These are phyloP conservation scores for Epichloe coenophiala DNA, from an alignment of 2,329 filamentous ascomycete species.

Conservation along the genomic window DNA sequence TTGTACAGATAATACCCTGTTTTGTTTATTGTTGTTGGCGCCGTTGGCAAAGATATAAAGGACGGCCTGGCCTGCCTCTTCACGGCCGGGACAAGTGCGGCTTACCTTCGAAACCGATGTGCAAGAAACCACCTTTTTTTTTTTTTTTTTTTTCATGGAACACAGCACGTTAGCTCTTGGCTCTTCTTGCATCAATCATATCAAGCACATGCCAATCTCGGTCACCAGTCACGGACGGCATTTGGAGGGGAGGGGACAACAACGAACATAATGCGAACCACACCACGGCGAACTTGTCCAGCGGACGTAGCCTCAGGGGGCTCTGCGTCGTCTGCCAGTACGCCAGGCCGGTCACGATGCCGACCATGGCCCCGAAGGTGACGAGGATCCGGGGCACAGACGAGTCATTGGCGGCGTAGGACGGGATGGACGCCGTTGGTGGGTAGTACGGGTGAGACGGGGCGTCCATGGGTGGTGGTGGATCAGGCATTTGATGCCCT, in stretches of 20 bases:
- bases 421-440: constrained; percentile 25
- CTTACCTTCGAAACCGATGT: constrained; percentile 68
- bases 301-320: constrained; percentile 9
- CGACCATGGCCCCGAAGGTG: constrained; percentile 21
- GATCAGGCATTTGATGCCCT: neutral
- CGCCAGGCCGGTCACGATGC: constrained; percentile 20
- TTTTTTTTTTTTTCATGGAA: too few relatives aligned
- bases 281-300: constrained; percentile 29
- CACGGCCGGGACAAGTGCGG: too few relatives aligned
- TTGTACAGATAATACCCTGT: constrained; percentile 64
- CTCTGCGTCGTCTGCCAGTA: constrained; percentile 12
- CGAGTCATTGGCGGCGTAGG: constrained; percentile 31
- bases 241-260: neutral
- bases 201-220: too few relatives aligned
- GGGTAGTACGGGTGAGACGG: constrained; percentile 38
- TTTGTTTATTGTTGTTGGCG: too few relatives aligned
- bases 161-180: too few relatives aligned
- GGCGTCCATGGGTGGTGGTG: neutral
- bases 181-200: too few relatives aligned
- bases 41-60: neutral
- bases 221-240: too few relatives aligned
- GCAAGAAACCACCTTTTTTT: constrained; percentile 47
- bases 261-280: constrained; percentile 44
- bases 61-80: neutral
- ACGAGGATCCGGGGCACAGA: constrained; percentile 25